Percentiles rank a stretch among this genome's conserved stretches.
Conservation (phyloP, 257 asterid species). For the Haberlea rhodopensis region DNA sequence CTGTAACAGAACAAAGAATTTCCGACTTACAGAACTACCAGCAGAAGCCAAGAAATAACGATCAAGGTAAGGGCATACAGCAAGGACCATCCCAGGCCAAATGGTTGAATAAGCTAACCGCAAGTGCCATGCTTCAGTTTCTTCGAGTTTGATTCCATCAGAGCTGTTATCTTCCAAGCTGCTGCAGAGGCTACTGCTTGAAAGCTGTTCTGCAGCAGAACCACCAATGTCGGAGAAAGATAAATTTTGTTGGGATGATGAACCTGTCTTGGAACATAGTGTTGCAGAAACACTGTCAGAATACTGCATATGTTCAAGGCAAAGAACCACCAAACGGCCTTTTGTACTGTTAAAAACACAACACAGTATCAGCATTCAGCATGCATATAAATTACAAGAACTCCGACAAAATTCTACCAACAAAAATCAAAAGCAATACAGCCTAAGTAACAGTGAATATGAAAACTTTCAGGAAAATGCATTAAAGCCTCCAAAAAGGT, state of each 20-base stretch:
- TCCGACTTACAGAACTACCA: conserved; percentile 77
- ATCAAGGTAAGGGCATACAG: conserved; percentile 84
- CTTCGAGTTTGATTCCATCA: conserved; percentile 79
- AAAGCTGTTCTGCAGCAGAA: conserved; percentile 59
- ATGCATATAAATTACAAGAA: conserved; percentile 8
- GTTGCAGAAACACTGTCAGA: conserved; percentile 66
- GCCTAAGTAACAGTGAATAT: not conserved
- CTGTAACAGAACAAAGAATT: conserved; percentile 24
- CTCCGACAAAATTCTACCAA: conserved; percentile 15
- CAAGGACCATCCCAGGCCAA: conserved; percentile 87
- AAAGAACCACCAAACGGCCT: conserved; percentile 86
- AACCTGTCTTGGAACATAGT: conserved; percentile 44
- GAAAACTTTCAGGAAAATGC: not conserved
- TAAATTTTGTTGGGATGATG: conserved; percentile 57
- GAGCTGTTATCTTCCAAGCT: conserved; percentile 79
- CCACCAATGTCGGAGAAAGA: conserved; percentile 52
- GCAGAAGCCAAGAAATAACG: conserved; percentile 84
- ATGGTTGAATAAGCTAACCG: conserved; percentile 56
- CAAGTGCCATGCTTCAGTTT: conserved; percentile 79
- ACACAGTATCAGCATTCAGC: conserved; percentile 13
- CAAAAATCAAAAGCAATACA: not conserved
- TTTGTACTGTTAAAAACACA: conserved; percentile 56
- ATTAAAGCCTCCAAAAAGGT: not conserved
- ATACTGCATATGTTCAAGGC: conserved; percentile 66
- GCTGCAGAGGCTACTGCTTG: conserved; percentile 72